Evolutionary conservation across 2,329 filamentous ascomycete species (phyloP), one percentile per base, ranked within the genome.

Genomic region (Fusarium citri): DNA sequence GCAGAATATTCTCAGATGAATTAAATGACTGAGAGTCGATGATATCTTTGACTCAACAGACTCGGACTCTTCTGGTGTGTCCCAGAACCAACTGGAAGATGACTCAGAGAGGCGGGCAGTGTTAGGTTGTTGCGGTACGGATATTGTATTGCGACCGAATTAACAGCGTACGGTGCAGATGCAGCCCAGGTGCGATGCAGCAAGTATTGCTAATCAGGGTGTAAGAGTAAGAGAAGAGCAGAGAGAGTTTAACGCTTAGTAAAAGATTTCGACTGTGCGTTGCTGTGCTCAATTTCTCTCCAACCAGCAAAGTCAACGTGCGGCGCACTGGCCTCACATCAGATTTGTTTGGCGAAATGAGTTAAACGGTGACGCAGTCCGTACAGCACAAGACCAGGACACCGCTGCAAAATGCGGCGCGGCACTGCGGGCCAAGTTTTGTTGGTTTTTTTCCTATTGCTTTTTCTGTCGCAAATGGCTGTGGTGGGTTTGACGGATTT

Each of bases 321-420:
- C 47, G 50, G 47, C 67, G 67, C 72, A 75, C 73, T 72, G 71
- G 41, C 72, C 58, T 67, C 60, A 31, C 48, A 47, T 55, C 51
- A 37, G 55, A 22, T 50, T 50, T 63, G 46, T 65, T 64, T 64
- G 66, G 66, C 70, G 69, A 63, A 69, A 71, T 73, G 70, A 74
- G 59, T 55, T 56, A 64, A 64, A 73, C 64, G 66, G 72, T 74
- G 72, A 73, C 72, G 72, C 70, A 74, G 68, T 68, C 56, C 62
- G 53, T 55, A 64, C 59, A 62, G 66, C 59, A 55, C 68, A 46
- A 59, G 61, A 28, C 50, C 31, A 47, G 59, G 66, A 68, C 67
- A 59, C 64, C 66, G 69, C 69, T 64, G 62, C 63, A 68, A 61
- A 64, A 62, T 59, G 65, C 62, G 66, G 71, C 43, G 69, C 54